Evolutionary conservation across 2,329 filamentous ascomycete genomes (phyloP), one percentile per base, ranked within the genome.

Genomic region (Elsinoe fawcettii): DNA sequence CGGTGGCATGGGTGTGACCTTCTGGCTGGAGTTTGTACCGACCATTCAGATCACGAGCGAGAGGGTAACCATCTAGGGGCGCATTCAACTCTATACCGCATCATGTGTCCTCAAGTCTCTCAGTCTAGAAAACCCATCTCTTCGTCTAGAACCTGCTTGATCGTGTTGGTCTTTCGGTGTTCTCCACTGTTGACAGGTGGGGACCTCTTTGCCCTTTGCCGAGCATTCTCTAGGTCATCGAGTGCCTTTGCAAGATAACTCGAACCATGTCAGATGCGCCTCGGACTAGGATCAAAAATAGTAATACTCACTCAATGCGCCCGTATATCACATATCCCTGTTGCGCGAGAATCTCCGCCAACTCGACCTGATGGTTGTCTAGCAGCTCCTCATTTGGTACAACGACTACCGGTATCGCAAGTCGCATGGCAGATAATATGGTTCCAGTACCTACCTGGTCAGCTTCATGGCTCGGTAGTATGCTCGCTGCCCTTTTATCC

Each of bases 341-440:
- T 22, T 77, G 74, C 30, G 86, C 81, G 58, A 97, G 79, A 63
- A 88, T 85, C 51, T 84, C 77, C 0, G 92, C 92, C 56, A 99
- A 80, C 70, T 97, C 90, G 18, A 83, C 80, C 71, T 99, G 93
- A 68, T 99, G 93, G 66, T 99, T 92, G 66, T 95, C 85, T 64
- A 96, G 80, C 0, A 99, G 80, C 5, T 77, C 76, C 1, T 83
- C 79, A 69, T 99, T 99, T 2, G 92, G 88, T 2, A 99, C 90
- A 0, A 96, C 89, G 51, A 99, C 80, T n/a, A 97, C 75, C 2
- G 88, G 85, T 0, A 90, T 75, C 12, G 83, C 81, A 55, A 87
- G 75, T 43, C 88, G 83, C 61, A 95, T 81, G 0, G 85, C 89
- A 68, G 91, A 90, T 0, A 97, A 78, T 25, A 97, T 90, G 2